These are phyloP conservation scores for Talaromyces proteolyticus DNA, from an alignment of 495 filamentous ascomycete species.

Conservation along the genomic window DNA sequence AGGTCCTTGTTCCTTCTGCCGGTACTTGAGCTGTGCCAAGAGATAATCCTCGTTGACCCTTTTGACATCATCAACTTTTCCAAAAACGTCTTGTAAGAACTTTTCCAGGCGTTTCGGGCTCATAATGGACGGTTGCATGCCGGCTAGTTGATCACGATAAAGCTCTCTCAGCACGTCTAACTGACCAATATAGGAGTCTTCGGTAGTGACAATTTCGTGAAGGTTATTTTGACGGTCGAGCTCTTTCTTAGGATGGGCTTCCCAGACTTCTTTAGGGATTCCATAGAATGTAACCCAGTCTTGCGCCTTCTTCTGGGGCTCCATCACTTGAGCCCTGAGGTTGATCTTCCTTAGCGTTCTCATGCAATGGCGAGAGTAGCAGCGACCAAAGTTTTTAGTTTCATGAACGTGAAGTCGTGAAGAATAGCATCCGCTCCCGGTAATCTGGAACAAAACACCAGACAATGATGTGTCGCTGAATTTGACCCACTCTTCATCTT, in stretches of 20 bases:
- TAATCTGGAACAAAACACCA: slow-evolving; percentile 90
- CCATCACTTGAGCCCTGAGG: slow-evolving; percentile 61
- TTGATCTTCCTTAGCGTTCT: slow-evolving; percentile 93
- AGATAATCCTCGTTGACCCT: slow-evolving; percentile 90
- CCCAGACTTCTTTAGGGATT: slow-evolving; percentile 68
- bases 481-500: slow-evolving; percentile 98
- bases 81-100: slow-evolving; percentile 84
- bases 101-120: slow-evolving; percentile 61
- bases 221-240: slow-evolving; percentile 88
- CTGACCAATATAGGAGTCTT: slow-evolving; percentile 85
- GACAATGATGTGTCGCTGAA: slow-evolving; percentile 69
- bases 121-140: slow-evolving; percentile 76
- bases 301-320: slow-evolving; percentile 60
- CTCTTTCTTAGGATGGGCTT: slow-evolving; percentile 72
- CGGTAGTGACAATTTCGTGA: slow-evolving; percentile 92
- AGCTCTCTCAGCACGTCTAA: slow-evolving; percentile 76
- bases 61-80: slow-evolving; percentile 82
- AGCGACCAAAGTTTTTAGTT: slow-evolving; percentile 59
- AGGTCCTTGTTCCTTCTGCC: slow-evolving; percentile 93
- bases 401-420: slow-evolving; percentile 72
- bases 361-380: slow-evolving; percentile 92
- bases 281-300: slow-evolving; percentile 94
- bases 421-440: slow-evolving; percentile 88
- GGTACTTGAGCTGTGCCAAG: slow-evolving; percentile 93
- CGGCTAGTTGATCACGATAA: slow-evolving; percentile 76